phyloP scores from a whole-genome alignment of 495 filamentous ascomycete species.

The Penicillium antarcticum region DNA sequence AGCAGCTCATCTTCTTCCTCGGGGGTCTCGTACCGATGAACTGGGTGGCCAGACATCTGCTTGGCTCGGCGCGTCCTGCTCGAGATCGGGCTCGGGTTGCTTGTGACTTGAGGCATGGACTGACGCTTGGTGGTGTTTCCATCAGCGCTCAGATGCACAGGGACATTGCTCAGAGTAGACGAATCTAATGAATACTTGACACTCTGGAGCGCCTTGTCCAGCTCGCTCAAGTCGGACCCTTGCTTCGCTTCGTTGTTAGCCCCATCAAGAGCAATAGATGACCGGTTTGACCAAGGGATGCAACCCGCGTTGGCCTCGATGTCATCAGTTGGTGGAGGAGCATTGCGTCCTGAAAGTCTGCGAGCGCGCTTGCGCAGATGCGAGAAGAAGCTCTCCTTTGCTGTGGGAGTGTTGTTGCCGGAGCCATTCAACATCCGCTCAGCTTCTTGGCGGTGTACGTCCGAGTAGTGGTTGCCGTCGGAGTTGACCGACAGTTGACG shows the following conservation, averaged over 20 bases:
- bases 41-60: conserved; percentile 68
- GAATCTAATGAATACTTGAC: conserved; percentile 62
- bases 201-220: conserved; percentile 78
- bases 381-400: conserved; percentile 94
- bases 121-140: conserved; percentile 59
- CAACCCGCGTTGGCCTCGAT: conserved; percentile 90
- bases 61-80: conserved; percentile 80
- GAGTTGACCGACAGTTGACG: conserved; percentile 95
- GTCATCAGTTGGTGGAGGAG: conserved; percentile 74
- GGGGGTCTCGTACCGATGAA: conserved; percentile 84
- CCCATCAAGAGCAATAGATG: conserved; percentile 78
- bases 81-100: conserved; percentile 62
- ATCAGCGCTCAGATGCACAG: conserved; percentile 48
- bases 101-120: conserved; percentile 66
- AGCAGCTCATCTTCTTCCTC: conserved; percentile 96
- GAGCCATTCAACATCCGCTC: conserved; percentile 88
- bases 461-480: conserved; percentile 83
- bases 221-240: conserved; percentile 49
- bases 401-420: conserved; percentile 57
- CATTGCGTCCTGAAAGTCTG: conserved; percentile 85
- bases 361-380: conserved; percentile 93
- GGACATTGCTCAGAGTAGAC: conserved; percentile 44
- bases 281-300: conserved; percentile 82
- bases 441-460: conserved; percentile 84
- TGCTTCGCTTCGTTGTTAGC: conserved; percentile 49